Base-by-base conservation (phyloP, 1,284 basidiomycete species). In the Ceratobasidium sp. region DNA sequence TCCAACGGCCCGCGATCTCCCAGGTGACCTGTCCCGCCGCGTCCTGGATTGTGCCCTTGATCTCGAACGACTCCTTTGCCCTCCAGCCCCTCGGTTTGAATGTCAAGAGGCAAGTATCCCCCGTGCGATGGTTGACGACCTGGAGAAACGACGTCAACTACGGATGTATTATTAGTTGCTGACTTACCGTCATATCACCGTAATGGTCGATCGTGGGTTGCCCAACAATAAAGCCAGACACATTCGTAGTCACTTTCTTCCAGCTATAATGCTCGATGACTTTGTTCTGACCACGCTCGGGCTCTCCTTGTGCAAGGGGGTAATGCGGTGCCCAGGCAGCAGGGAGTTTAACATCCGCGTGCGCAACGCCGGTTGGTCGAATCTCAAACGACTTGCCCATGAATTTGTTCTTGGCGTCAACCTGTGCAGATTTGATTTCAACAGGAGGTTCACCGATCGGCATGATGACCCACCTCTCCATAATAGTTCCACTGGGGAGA, bases 341-440 rank as follows among this genome's bases (percentile, higher is more conserved):
- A 0, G 95, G 93, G 13, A 99, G 84, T 61, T 95, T 86, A 32
- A 99, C 87, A 57, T 97, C 93, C 19, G 90, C 92, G 82, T 99
- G 97, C 0, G 97, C 97, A 6, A 97, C 88, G 65, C 97, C 97
- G 0, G 96, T 99, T 0, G 97, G 97, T 15, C 95, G 86, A 81
- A 99, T 98, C 86, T 99, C 97, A 81, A 99, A 99, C 1, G 94
- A 95, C 82, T 97, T 95, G 52, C 97, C 97, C 89, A 95, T 94
- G 83, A 98, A 97, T 84, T 92, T 97, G 84, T 96, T 96, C 83
- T 97, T 95, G 7, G 95, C 95, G 80, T 95, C 94, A 75, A 96
- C 93, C 90, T 93, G 54, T 29, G 77, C 29, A 76, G 46, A 4
- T 32, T 11, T 68, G 2, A 19, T 25, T 62, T 57, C 17, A 25